Conservation (phyloP, 2,329 filamentous ascomycete genomes). For the Drechslera avenae region DNA sequence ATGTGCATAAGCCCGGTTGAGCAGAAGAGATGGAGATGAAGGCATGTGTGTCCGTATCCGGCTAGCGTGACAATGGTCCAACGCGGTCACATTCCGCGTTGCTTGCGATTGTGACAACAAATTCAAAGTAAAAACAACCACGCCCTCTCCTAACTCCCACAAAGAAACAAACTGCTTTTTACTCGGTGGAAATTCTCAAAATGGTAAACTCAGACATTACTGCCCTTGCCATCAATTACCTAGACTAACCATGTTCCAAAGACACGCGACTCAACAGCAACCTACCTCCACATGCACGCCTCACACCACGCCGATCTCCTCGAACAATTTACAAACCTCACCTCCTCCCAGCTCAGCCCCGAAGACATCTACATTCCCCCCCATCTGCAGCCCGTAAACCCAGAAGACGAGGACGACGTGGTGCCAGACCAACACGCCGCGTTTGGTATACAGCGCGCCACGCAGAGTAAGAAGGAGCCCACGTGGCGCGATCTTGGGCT, state of each 20-base stretch:
- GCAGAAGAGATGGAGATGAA: neutral
- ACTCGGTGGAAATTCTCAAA: neutral
- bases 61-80: constrained; percentile 6
- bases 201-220: neutral
- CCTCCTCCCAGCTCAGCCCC: constrained; percentile 39
- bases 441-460: constrained; percentile 82
- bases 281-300: constrained; percentile 75
- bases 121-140: neutral
- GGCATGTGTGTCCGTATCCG: neutral
- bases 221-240: no score
- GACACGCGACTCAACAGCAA: constrained; percentile 75
- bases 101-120: neutral
- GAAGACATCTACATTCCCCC: constrained; percentile 84
- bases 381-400: constrained; percentile 80
- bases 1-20: constrained; percentile 1
- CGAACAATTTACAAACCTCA: constrained; percentile 60
- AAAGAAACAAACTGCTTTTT: no score
- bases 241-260: constrained; percentile 25
- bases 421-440: constrained; percentile 87
- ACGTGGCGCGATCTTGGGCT: constrained; percentile 81
- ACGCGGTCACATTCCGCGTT: constrained; percentile 3
- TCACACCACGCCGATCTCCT: constrained; percentile 77
- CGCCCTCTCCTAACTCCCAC: neutral
- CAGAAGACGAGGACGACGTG: constrained; percentile 86
- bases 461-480: constrained; percentile 71